phyloP scores from a whole-genome alignment of 257 asterid species.

The Asclepias syriaca region DNA sequence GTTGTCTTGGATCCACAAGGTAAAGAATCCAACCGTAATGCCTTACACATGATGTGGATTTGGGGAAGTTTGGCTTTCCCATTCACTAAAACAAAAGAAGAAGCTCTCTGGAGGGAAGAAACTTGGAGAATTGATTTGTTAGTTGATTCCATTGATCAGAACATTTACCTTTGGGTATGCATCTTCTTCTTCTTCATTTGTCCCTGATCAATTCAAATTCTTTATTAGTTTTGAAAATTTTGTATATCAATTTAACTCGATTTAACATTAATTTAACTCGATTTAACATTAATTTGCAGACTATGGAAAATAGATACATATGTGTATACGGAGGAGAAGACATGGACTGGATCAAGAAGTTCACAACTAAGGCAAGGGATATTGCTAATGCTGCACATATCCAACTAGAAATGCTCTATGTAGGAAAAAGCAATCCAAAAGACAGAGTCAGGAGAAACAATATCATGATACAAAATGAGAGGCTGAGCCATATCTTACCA shows the following conservation, averaged over 20 bases:
- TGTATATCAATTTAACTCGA: too few species aligned
- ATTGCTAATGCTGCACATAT: constrained; percentile 41
- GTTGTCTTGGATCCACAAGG: constrained; percentile 88
- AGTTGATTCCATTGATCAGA: constrained; percentile 60
- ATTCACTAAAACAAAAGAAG: constrained; percentile 55
- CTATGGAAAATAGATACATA: constrained; percentile 42
- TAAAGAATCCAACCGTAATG: constrained; percentile 52
- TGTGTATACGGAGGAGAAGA: constrained; percentile 96
- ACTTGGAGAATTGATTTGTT: constrained; percentile 62
- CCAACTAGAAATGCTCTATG: constrained; percentile 70
- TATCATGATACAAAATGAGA: constrained; percentile 41
- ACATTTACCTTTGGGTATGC: constrained; percentile 60
- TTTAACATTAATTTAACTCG: too few species aligned
- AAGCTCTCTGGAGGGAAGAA: constrained; percentile 57
- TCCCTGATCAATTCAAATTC: not conserved
- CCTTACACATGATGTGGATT: constrained; percentile 89
- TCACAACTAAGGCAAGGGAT: constrained; percentile 40
- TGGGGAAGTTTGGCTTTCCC: constrained; percentile 88
- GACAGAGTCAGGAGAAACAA: constrained; percentile 64
- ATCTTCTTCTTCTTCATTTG: too few species aligned
- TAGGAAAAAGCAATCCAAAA: constrained; percentile 66
- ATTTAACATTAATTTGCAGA: constrained; percentile 25
- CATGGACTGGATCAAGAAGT: constrained; percentile 66
- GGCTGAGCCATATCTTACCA: constrained; percentile 53
- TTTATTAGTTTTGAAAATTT: too few species aligned